Base-by-base conservation (phyloP, 257 asterid genomes). In the Craterostigma plantagineum region DNA sequence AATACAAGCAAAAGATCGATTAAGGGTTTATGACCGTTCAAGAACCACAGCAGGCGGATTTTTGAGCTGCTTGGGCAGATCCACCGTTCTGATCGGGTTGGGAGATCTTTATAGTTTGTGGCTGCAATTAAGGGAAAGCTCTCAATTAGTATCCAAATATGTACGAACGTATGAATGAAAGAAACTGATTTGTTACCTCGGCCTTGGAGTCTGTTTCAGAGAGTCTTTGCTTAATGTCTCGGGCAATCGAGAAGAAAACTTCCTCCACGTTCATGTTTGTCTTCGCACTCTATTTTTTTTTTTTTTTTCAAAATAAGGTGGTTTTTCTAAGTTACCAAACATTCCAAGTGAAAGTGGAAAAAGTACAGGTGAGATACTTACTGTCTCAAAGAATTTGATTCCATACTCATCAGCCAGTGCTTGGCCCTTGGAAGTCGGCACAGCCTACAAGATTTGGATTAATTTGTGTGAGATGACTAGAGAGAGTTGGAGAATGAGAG, bases 261-360 rank as follows among this genome's bases (percentile, higher is more conserved):
- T 81, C 94, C 56, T 81, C 94, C 58, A 78, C 94, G n/a, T 81
- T 81, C 81, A 78, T 45, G 64, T 78, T 77, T 48, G 90, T 81
- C 63, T 77, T 81, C 42, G 94, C 94, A 78, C 94, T 78, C 79
- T 81, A 83, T 55, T 16, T 44, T n/a, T n/a, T n/a, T n/a, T n/a
- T n/a, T n/a, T 30, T n/a, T n/a, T n/a, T n/a, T n/a, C n/a, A n/a
- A 56, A 18, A 40, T 34, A 3, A 16, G 17, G 48, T 42, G 23
- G 18, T n/a, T n/a, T n/a, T n/a, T n/a, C 54, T 56, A 38, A 47
- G 44, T 48, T 16, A 11, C n/a, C 27, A 35, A 35, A 34, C 14
- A 10, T 48, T 42, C 42, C 7, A 17, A 35, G 46, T 15, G 10
- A 23, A 38, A 7, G 52, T 10, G 15, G 52, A 46, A 12, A 45